These are phyloP conservation scores for Mycogone perniciosa DNA, from an alignment of 2,329 filamentous ascomycete species.

Conservation along the genomic window DNA sequence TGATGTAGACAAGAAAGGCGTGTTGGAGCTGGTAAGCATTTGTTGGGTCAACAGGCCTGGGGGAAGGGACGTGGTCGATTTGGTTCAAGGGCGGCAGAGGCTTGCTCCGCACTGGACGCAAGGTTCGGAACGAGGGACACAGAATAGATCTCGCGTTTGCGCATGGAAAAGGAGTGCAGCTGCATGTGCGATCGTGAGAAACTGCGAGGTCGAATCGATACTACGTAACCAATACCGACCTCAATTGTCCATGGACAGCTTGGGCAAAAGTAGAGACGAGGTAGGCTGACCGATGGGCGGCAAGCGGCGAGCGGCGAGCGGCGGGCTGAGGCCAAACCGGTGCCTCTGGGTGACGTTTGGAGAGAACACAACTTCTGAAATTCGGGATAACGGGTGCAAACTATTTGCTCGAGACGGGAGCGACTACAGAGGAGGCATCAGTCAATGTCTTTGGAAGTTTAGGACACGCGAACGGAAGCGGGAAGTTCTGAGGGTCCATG, in stretches of 20 bases:
- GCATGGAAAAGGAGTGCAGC: constrained; percentile 28
- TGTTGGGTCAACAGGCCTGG: constrained; percentile 15
- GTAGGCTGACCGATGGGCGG: not conserved
- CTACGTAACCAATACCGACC: constrained; percentile 3
- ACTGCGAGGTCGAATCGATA: constrained; percentile 8
- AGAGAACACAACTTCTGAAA: constrained; percentile 1
- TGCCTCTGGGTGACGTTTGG: not conserved
- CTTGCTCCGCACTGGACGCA: constrained; percentile 23
- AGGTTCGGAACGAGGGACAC: constrained; percentile 27
- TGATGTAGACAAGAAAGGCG: constrained; percentile 12
- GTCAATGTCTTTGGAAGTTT: constrained; percentile 22
- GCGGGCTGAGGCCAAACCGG: too few relatives aligned
- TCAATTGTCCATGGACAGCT: constrained; percentile 12
- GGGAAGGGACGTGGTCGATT: constrained; percentile 9
- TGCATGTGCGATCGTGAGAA: constrained; percentile 17
- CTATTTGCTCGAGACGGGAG: constrained; percentile 18
- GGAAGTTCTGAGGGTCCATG: constrained; percentile 9
- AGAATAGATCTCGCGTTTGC: constrained; percentile 31
- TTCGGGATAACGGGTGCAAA: constrained; percentile 15
- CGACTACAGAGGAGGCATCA: constrained; percentile 18
- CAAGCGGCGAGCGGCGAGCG: too few relatives aligned
- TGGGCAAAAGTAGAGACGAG: not conserved
- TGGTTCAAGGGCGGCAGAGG: constrained; percentile 14
- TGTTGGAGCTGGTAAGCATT: constrained; percentile 19
- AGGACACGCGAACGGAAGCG: constrained; percentile 15